Evolutionary conservation across 2,329 filamentous ascomycete genomes (phyloP), one percentile per base, ranked within the genome.

Genomic region (Cercospora zeina): DNA sequence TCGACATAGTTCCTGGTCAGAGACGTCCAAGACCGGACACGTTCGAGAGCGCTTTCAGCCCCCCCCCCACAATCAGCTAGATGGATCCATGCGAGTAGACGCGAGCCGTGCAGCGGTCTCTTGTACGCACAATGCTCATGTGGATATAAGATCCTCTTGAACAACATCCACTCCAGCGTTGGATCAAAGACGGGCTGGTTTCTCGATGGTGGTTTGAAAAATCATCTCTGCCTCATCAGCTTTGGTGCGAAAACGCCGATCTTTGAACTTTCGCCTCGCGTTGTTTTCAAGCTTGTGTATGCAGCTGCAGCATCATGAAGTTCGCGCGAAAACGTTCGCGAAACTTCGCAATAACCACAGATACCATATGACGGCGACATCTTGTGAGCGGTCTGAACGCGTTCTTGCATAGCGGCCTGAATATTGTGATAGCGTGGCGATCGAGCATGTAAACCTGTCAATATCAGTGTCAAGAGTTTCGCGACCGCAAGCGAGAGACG

Each of bases 401-500:
- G n/a, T 31, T 34, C 30, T 53, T 53, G 24, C 27, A 34, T 53
- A n/a, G 30, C 19, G 21, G 16, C 30, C 31, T 34, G 27, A 34
- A n/a, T 14, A 19, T 2, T 24, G 53, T 37, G 31, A 37, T 55
- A 27, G 13, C 37, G 49, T 36, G 27, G 31, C 24, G n/a, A 34
- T 7, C 13, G 27, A 19, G 27, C 31, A 21, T 8, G 39, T n/a
- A 42, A 37, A 34, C 42, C n/a, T 49, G 34, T 5, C 47, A 16
- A 51, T 37, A 53, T 42, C 33, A n/a, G 34, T 14, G 51, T 59
- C 47, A 31, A 59, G 39, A 53, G 45, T 59, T 59, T 59, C 56
- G 56, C 49, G 49, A 33, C 8, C 9, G 7, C 27, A 4, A 19
- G 16, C 30, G 11, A 14, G 16, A 19, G 31, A 19, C 24, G 19